These are phyloP conservation scores for Ophiostoma pallidulum DNA, from an alignment of 2,329 filamentous ascomycete genomes.

Conservation along the genomic window DNA sequence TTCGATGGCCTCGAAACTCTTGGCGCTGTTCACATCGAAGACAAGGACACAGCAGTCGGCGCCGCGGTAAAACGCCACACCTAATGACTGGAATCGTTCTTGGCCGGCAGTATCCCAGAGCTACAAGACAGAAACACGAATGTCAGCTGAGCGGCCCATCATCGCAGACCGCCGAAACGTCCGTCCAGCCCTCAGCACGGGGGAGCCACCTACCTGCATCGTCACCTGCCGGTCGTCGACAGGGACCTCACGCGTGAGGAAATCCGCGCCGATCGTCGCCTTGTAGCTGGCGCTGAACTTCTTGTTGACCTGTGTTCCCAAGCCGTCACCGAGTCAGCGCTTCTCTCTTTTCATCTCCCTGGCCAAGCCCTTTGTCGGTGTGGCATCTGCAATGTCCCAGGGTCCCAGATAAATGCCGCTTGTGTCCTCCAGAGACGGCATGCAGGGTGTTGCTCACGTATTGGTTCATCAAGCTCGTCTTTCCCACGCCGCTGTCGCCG, in stretches of 20 bases:
- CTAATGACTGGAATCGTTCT: constrained; percentile 93
- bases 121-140: constrained; percentile 34
- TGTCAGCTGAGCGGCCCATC: not conserved
- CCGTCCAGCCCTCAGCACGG: not conserved
- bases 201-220: constrained; percentile 55
- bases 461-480: constrained; percentile 99
- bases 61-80: constrained; percentile 93
- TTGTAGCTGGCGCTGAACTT: constrained; percentile 99
- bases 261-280: constrained; percentile 97
- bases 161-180: too few species aligned
- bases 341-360: not conserved
- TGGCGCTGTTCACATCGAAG: constrained; percentile 98
- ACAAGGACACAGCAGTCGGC: constrained; percentile 97
- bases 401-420: not conserved
- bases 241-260: constrained; percentile 93
- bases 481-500: constrained; percentile 96
- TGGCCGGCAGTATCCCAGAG: constrained; percentile 98
- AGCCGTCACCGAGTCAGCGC: not conserved
- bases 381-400: not conserved
- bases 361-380: not conserved
- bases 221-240: constrained; percentile 96
- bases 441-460: constrained; percentile 59
- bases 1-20: constrained; percentile 97
- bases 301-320: constrained; percentile 86
- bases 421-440: not conserved